phyloP scores from a whole-genome alignment of 2,329 filamentous ascomycete genomes.

The Apiospora pterosperma region DNA sequence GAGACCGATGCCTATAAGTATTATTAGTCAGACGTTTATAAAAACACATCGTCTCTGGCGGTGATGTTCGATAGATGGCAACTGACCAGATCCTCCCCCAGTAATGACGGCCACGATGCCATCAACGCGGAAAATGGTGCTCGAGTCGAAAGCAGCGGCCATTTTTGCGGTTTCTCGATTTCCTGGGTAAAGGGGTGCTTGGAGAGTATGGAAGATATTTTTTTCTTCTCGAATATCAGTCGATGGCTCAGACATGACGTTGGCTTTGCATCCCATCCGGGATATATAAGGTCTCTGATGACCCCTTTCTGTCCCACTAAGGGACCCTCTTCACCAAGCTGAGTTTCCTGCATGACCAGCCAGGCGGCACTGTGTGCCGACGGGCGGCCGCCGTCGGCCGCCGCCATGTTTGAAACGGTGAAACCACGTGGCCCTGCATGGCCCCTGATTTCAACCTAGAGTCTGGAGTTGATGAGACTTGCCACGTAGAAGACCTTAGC shows the following conservation, averaged over 20 bases:
- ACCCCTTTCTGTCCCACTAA: too few species aligned
- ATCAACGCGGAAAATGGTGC: background rate
- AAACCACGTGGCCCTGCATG: too few species aligned
- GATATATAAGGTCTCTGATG: too few species aligned
- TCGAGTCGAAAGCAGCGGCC: background rate
- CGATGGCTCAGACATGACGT: too few species aligned
- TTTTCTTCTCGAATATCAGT: too few species aligned
- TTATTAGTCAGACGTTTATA: background rate
- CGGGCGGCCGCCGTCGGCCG: too few species aligned
- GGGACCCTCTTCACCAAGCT: too few species aligned
- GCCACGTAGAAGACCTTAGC: too few species aligned
- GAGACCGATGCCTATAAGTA: constrained; percentile 49
- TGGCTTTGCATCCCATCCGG: too few species aligned
- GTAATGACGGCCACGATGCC: background rate
- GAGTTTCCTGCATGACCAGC: background rate
- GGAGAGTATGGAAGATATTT: background rate
- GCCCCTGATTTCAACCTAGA: too few species aligned
- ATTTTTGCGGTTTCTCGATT: background rate
- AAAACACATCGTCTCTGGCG: constrained; percentile 7
- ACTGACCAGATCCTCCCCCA: constrained; percentile 7
- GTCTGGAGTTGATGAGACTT: too few species aligned
- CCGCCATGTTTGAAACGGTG: background rate
- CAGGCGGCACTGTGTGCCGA: background rate
- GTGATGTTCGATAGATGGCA: constrained; percentile 8
- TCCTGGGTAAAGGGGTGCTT: too few species aligned